Base-by-base conservation (phyloP, 805 yeast genomes). In the Peterozyma toletana region DNA sequence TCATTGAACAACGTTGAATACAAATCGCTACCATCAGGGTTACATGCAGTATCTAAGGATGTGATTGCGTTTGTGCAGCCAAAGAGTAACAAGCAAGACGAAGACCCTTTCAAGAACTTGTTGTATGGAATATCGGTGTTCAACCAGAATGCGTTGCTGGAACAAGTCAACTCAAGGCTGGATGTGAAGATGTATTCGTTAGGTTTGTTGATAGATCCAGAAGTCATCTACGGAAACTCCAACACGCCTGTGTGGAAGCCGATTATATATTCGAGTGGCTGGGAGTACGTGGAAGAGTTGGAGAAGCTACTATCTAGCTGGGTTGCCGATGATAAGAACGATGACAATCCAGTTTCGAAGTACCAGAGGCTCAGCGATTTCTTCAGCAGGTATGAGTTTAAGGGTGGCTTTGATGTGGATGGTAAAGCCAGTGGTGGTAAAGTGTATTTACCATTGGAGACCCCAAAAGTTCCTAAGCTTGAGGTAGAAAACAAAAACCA, bases 11-110 rank as follows among this genome's bases (percentile, higher is more conserved):
- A 73, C 11, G 54, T 82, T 3, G 89, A 83, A 58, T 82, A 71
- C 60, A 75, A 78, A 50, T 66, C 80, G n/a, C 60, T 83, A 37
- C 89, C 89, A 0, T 78, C 86, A 0, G 88, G 90, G 1, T 63
- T 80, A 2, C 89, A 83, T 53, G 68, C 74, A 11, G 65, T 67
- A 2, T 57, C 58, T 16, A 45, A 53, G 11, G 89, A 83, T 53
- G 72, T 75, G 2, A 66, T 82, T 1, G 73, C 75, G 42, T 81
- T 82, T 58, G 71, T 68, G 2, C 57, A 66, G 6, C 62, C 67
- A 9, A 42, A 38, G 3, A 27, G 7, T 11, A 5, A 57, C 11
- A 49, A 52, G 35, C 51, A 54, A 34, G 48, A 43, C 9, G 60
- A 57, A 34, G 44, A 48, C 10, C 45, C 53, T 9, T 48, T 43